Base-by-base conservation (phyloP, 2,329 filamentous ascomycete species). In the Cercospora nicotianae region DNA sequence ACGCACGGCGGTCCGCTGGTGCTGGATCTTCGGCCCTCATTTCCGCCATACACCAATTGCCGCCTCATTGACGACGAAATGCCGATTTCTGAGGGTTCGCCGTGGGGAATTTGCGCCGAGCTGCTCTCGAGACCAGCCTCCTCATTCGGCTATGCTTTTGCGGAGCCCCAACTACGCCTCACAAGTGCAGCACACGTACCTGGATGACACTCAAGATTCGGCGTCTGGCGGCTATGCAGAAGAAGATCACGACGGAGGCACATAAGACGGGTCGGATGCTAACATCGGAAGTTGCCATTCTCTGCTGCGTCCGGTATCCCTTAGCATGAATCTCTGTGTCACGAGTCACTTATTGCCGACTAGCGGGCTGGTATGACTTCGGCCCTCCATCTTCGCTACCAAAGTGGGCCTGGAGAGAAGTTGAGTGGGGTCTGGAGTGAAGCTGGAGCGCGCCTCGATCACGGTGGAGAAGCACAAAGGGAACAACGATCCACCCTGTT, bases 391-490 rank as follows among this genome's bases (percentile, higher is more conserved):
- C 16, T 57, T 31, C 12, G 18, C 53, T 28, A 13, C 53, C 13
- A 57, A 31, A 23, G 53, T 23, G 53, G 53, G 28, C 23, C 23
- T 48, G 42, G n/a, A 23, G 42, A 48, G 42, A 23, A 48, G 18
- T 23, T 6, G 9, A 8, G 65, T 63, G 65, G 65, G 57, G 65
- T 53, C 13, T 60, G 57, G 65, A 64, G 60, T 53, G 39, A 59
- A 64, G 60, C 36, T 67, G 65, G 65, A 64, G 65, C 36, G 53
- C 13, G 30, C 61, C 42, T 64, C 57, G 55, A 36, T 57, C 55
- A 16, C 3, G 60, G 65, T 67, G 65, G 61, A 55, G 28, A 23
- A 31, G 16, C 55, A 63, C 65, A 48, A 48, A 63, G 65, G 65
- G n/a, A 45, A 30, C 39, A 63, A 48, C 20, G 51, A 48, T 66